Conservation (phyloP, 1,284 basidiomycete species). For the Trichosporon sp. region DNA sequence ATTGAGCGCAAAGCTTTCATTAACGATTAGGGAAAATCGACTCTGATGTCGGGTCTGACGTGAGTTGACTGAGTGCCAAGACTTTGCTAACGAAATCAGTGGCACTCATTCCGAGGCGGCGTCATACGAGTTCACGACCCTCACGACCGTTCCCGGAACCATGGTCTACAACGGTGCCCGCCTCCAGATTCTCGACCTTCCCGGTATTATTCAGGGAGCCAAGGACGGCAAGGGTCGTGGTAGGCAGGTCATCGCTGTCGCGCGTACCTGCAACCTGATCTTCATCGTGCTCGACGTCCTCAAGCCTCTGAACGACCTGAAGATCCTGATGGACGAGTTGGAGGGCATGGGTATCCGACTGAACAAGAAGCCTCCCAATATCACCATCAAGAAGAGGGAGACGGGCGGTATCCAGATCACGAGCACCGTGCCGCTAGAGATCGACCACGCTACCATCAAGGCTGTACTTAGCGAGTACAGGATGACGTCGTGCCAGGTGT, state of each 20-base stretch:
- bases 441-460: slow-evolving; percentile 92
- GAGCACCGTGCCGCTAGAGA: slow-evolving; percentile 93
- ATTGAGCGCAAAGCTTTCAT: slow-evolving; percentile 4
- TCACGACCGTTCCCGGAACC: slow-evolving; percentile 77
- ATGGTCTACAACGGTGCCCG: slow-evolving; percentile 60
- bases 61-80: slow-evolving; percentile 16
- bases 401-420: slow-evolving; percentile 79
- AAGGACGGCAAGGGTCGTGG: slow-evolving; percentile 97
- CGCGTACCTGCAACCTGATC: slow-evolving; percentile 95
- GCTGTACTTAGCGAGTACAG: slow-evolving; percentile 93
- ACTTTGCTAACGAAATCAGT: slow-evolving; percentile 13
- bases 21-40: slow-evolving; percentile 60
- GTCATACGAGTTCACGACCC: slow-evolving; percentile 90
- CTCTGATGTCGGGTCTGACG: slow-evolving; percentile 95
- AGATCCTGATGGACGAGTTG: slow-evolving; percentile 80
- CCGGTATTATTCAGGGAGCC: slow-evolving; percentile 90
- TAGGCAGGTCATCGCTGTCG: slow-evolving; percentile 89
- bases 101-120: slow-evolving; percentile 97
- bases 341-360: slow-evolving; percentile 96
- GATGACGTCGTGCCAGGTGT: slow-evolving; percentile 81
- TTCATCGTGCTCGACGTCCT: slow-evolving; percentile 98
- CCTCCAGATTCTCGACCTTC: slow-evolving; percentile 56
- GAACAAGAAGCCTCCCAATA: slow-evolving; percentile 90
- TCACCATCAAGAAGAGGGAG: slow-evolving; percentile 85
- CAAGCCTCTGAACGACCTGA: slow-evolving; percentile 93